These are phyloP conservation scores for Venturia carpophila DNA, from an alignment of 2,329 filamentous ascomycete species.

Conservation along the genomic window DNA sequence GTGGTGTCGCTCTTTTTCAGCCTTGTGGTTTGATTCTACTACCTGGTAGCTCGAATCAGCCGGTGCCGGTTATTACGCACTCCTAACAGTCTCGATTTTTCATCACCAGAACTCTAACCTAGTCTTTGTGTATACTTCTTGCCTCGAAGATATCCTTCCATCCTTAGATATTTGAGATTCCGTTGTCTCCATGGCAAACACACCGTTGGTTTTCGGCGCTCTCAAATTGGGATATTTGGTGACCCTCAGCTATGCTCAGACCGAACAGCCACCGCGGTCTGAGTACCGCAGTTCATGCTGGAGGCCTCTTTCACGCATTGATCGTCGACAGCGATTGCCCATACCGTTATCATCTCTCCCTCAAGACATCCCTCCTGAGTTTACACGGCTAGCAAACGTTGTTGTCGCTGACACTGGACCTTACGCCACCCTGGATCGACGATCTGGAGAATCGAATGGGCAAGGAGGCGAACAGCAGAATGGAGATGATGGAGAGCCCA, in stretches of 20 bases:
- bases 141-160: neutral
- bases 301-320: neutral
- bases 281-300: neutral
- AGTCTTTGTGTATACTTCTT: neutral
- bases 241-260: neutral
- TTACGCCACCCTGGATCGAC: neutral
- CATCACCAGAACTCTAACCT: neutral
- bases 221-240: neutral
- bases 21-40: neutral
- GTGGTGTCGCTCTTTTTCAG: slow-evolving; percentile 7
- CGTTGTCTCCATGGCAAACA: neutral
- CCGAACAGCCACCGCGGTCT: neutral
- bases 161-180: neutral
- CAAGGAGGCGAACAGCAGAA: neutral
- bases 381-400: neutral
- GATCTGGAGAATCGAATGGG: neutral
- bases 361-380: neutral
- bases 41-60: neutral
- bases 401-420: neutral
- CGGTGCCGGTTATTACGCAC: neutral
- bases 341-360: neutral
- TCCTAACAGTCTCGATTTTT: neutral
- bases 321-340: neutral
- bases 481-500: neutral
- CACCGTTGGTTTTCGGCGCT: neutral